phyloP scores from a whole-genome alignment of 148 eudicot species.

The Rhododendron ferrugineum region DNA sequence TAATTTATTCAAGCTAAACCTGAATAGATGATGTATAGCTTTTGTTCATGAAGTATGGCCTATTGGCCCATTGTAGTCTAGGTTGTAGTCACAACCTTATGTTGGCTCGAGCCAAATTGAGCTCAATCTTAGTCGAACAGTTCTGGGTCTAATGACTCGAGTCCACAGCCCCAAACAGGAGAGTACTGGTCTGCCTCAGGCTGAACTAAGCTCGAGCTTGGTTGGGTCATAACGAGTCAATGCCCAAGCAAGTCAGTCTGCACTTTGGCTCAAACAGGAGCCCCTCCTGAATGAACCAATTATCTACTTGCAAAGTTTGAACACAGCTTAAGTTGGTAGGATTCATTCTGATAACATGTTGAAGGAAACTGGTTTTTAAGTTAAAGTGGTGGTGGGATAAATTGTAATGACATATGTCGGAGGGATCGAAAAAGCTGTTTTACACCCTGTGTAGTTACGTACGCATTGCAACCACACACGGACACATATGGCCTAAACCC shows the following conservation, averaged over 20 bases:
- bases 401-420: neutral
- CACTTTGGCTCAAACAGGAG: neutral
- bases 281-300: neutral
- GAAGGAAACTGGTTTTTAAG: neutral
- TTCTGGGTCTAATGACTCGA: neutral
- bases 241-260: neutral
- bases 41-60: neutral
- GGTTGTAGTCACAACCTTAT: neutral
- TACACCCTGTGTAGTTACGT: neutral
- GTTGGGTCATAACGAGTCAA: neutral
- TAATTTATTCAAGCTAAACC: neutral
- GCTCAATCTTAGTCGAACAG: neutral
- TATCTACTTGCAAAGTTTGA: neutral
- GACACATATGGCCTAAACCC: too few species aligned
- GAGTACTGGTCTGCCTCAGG: neutral
- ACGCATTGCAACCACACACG: neutral
- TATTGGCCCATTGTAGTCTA: neutral
- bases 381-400: neutral
- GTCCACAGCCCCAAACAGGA: neutral
- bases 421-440: neutral
- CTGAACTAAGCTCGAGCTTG: neutral
- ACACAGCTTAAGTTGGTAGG: neutral
- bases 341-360: neutral
- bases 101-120: neutral
- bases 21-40: neutral